These are phyloP conservation scores for Friedmanniomyces endolithicus DNA, from an alignment of 495 filamentous ascomycete genomes.

Conservation along the genomic window DNA sequence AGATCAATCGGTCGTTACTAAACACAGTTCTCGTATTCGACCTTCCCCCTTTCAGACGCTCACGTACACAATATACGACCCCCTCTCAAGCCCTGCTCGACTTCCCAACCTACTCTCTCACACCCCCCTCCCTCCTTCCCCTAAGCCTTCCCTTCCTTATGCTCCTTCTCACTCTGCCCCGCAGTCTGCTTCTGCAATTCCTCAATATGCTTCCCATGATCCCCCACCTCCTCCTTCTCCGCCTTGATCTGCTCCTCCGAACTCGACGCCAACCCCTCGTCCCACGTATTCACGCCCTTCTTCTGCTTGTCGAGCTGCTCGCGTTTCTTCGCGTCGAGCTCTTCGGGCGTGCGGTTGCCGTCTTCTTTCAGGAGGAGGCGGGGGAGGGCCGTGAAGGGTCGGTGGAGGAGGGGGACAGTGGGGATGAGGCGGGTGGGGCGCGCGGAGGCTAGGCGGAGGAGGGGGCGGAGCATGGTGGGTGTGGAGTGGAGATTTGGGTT, in stretches of 20 bases:
- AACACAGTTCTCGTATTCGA: too few relatives aligned
- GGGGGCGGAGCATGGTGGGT: too few relatives aligned
- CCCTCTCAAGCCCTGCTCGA: too few relatives aligned
- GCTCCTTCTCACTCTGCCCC: constrained; percentile 22
- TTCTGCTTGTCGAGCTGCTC: constrained; percentile 28
- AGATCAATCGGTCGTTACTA: too few relatives aligned
- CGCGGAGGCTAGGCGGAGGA: neutral
- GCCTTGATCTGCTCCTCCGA: constrained; percentile 25
- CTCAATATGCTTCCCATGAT: constrained; percentile 26
- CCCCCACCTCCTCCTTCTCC: constrained; percentile 23
- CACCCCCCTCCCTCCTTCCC: too few relatives aligned
- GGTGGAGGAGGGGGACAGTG: constrained; percentile 4
- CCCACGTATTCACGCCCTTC: constrained; percentile 26
- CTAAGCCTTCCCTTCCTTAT: constrained; percentile 9
- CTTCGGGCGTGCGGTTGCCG: constrained; percentile 17
- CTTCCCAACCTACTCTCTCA: neutral
- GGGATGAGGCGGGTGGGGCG: neutral
- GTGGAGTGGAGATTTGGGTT: too few relatives aligned
- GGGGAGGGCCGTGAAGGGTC: constrained; percentile 10
- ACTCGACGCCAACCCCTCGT: constrained; percentile 24
- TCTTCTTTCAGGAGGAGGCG: constrained; percentile 23
- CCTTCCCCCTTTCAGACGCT: too few relatives aligned
- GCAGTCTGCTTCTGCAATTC: constrained; percentile 27
- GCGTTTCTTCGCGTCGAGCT: constrained; percentile 25
- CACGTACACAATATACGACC: too few relatives aligned